Conservation (phyloP, 2,329 filamentous ascomycete species). For the Fusarium camptoceras region DNA sequence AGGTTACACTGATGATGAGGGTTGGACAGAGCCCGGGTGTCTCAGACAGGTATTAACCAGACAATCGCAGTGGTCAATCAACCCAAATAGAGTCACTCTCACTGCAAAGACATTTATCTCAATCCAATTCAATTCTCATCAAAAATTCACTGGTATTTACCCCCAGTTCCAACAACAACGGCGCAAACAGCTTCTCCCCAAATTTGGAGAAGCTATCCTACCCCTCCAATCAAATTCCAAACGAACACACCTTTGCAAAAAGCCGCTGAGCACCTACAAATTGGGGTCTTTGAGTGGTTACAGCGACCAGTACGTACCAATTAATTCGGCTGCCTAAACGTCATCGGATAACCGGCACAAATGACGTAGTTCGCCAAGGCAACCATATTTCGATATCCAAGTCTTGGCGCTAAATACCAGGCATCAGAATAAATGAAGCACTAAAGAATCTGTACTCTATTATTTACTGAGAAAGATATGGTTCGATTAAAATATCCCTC, state of each 20-base stretch:
- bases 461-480: neutral
- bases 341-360: conserved; percentile 32
- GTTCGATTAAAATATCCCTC: conserved; percentile 13
- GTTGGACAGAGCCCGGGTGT: neutral
- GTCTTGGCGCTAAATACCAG: conserved; percentile 3
- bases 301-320: neutral
- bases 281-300: too few species aligned
- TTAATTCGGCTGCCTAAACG: conserved; percentile 36
- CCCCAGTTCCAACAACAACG: neutral
- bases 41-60: neutral
- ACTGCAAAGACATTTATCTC: neutral
- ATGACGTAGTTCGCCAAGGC: conserved; percentile 32
- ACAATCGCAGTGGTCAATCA: neutral
- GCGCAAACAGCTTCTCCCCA: conserved; percentile 12
- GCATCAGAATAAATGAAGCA: conserved; percentile 20
- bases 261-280: conserved; percentile 23
- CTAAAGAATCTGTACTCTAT: neutral
- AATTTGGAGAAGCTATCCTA: conserved; percentile 18
- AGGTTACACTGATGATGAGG: conserved; percentile 18
- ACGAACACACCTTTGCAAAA: neutral
- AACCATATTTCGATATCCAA: conserved; percentile 12
- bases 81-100: neutral
- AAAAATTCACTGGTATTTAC: neutral
- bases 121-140: neutral
- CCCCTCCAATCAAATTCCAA: neutral